A percentile compares a stretch with the other conserved stretches of the same genome.
Evolutionary conservation across 2,329 filamentous ascomycete genomes (phyloP).

Genomic region (Ophiostoma sp.): DNA sequence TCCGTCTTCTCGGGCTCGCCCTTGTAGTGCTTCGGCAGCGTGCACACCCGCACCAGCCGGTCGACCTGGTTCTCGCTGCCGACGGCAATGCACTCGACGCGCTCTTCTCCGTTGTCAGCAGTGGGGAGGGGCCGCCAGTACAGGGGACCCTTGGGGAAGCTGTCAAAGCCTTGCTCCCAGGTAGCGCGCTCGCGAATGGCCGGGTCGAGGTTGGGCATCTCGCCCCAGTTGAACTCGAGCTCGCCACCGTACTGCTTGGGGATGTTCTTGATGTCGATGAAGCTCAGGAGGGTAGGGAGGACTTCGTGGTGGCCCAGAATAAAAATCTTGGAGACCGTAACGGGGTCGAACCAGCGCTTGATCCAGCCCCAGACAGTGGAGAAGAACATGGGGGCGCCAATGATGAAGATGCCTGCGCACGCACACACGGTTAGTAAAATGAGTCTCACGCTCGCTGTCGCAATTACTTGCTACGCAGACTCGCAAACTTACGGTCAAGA

Average conservation of each 20-base stretch:
- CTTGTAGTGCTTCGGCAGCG: conserved; percentile 46
- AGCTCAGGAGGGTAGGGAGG: conserved; percentile 71
- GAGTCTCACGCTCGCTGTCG: conserved; percentile 42
- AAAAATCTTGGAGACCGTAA: conserved; percentile 94
- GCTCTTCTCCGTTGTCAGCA: conserved; percentile 37
- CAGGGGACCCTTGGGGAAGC: conserved; percentile 58
- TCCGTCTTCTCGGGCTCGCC: conserved; percentile 27
- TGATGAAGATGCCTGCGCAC: conserved; percentile 51
- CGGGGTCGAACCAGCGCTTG: conserved; percentile 93
- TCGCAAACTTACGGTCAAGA: conserved; percentile 62
- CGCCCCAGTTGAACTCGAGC: conserved; percentile 78
- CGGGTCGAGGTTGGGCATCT: conserved; percentile 71
- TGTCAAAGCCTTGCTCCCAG: conserved; percentile 55
- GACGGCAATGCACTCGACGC: conserved; percentile 54
- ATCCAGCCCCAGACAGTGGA: conserved; percentile 93
- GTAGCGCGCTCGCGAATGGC: conserved; percentile 49
- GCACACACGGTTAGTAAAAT: not conserved
- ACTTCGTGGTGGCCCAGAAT: conserved; percentile 76
- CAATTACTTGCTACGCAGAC: conserved; percentile 35
- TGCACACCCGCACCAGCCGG: conserved; percentile 52
- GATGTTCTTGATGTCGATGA: conserved; percentile 80
- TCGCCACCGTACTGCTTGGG: conserved; percentile 88
- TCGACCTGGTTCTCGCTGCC: conserved; percentile 50
- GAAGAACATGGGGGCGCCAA: conserved; percentile 88
- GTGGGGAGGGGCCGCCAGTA: conserved; percentile 52